A percentile compares a stretch with the other conserved stretches of the same genome.
These are phyloP conservation scores for Davidsoniella australis DNA, from an alignment of 2,329 filamentous ascomycete genomes.

Conservation along the genomic window DNA sequence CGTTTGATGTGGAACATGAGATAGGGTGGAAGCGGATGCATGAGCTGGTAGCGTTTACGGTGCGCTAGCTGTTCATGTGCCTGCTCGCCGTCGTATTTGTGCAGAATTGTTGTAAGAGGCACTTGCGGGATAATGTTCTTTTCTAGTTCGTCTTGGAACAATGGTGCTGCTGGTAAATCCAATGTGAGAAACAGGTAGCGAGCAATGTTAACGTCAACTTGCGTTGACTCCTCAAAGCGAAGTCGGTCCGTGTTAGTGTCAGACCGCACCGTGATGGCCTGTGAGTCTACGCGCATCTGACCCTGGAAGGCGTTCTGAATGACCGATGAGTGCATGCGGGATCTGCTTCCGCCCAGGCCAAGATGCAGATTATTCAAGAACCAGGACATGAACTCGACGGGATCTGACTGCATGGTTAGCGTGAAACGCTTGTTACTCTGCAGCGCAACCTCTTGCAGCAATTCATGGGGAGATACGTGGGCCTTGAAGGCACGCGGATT, in stretches of 20 bases:
- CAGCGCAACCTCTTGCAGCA: constrained; percentile 84
- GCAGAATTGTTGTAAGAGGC: constrained; percentile 63
- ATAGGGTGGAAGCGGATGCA: constrained; percentile 82
- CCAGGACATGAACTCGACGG: constrained; percentile 92
- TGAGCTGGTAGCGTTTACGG: constrained; percentile 71
- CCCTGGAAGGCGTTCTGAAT: constrained; percentile 91
- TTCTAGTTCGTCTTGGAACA: constrained; percentile 90
- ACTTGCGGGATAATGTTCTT: constrained; percentile 93
- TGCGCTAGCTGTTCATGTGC: constrained; percentile 81
- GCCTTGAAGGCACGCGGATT: constrained; percentile 91
- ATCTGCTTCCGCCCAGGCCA: constrained; percentile 75
- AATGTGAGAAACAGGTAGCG: constrained; percentile 87
- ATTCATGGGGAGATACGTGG: constrained; percentile 91
- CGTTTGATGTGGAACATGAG: constrained; percentile 92
- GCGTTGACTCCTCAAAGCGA: constrained; percentile 79
- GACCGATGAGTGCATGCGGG: constrained; percentile 68
- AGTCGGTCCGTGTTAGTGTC: constrained; percentile 65
- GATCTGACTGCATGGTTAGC: constrained; percentile 79
- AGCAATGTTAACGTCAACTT: constrained; percentile 57
- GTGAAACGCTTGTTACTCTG: constrained; percentile 86
- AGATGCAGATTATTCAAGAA: constrained; percentile 93
- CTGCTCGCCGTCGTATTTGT: constrained; percentile 80
- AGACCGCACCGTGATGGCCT: constrained; percentile 80
- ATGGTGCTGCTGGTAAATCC: constrained; percentile 75
- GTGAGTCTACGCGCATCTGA: constrained; percentile 76